Base-by-base conservation (phyloP, 257 asterid genomes). In the Primulina tabacum region DNA sequence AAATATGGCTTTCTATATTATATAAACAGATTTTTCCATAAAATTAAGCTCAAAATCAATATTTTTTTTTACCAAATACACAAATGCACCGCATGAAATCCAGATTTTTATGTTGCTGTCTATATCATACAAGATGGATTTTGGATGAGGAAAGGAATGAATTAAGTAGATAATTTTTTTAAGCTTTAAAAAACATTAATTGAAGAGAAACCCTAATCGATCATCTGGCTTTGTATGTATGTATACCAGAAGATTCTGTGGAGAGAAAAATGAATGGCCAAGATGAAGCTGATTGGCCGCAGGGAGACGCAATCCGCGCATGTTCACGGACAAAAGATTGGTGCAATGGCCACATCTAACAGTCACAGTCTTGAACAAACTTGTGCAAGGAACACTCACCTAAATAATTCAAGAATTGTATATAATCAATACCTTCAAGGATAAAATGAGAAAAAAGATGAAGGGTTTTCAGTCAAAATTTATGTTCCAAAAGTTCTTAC, bases 281-380 rank as follows among this genome's bases (percentile, higher is more conserved):
- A 89, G 94, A 74, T 93, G 98, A 71, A 86, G 91, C 83, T 90
- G 97, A 79, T 85, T 89, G 17, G 92, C 64, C 5, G 90, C 30
- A 1, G 97, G 97, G 68, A 94, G 96, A 66, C 89, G 93, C 73
- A 87, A 69, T 7, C 81, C 87, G 11, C 96, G 89, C 98, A 89
- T 86, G 90, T 94, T 88, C 50, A 89, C 97, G 30, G 99, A 91
- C 37, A 94, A 83, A 68, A 94, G 97, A 69, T 89, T 94, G 77
- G 97, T 80, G 96, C 99, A 94, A 82, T 94, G 97, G 29, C 99
- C 99, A 34, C 99, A 94, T 64, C 99, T 75, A 37, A 94, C 99
- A 0, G 99, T 88, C 17, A 94, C 99, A 6, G 90, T 91, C 87
- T 89, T 94, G 97, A 88, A 94, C 85, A 91, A 75, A 80, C 97